Base-by-base conservation (phyloP, 805 yeast species). In the Saturnispora ahearnii region DNA sequence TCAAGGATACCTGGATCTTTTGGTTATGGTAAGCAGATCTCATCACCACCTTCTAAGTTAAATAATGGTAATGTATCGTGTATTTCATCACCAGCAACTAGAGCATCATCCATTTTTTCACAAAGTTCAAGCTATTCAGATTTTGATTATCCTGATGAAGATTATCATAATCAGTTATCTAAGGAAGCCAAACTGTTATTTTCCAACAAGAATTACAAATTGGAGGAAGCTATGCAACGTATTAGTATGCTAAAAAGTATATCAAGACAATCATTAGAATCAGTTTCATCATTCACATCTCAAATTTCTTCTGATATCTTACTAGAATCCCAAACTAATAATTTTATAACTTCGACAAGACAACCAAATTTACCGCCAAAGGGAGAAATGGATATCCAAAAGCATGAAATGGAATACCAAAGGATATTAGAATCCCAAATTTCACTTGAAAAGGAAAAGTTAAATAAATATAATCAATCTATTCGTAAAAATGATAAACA, bases 321-420 rank as follows among this genome's bases (percentile, higher is more conserved):
- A 18, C 24, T 38, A 12, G 44, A 44, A 13, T 48, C 51, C 3
- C 44, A 48, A 12, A 44, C 51, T 12, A 29, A 38, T 18, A 55
- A 59, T 10, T 58, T 65, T 48, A 54, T 71, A 12, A 63, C 82
- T 0, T 67, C 70, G 24, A 81, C 89, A 0, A 66, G 91, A 48
- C 89, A 86, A 26, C 64, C 73, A 1, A 76, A 79, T 68, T 64
- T 84, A 36, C 90, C 91, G 0, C 87, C 88, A 41, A 84, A 84
- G 60, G 64, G 75, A 26, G 60, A 63, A 15, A 62, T 65, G 18
- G 89, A 84, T 56, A 73, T 75, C 15, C 48, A 62, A 29, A 76
- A 72, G 52, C 90, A 84, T 59, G 68, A 76, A 41, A 63, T 64
- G 41, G 81, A 79, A 57, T 79, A 76, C 50, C 76, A 78, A 48